Evolutionary conservation across 495 filamentous ascomycete species (phyloP).

Genomic region (Staphylotrichum longicolle): DNA sequence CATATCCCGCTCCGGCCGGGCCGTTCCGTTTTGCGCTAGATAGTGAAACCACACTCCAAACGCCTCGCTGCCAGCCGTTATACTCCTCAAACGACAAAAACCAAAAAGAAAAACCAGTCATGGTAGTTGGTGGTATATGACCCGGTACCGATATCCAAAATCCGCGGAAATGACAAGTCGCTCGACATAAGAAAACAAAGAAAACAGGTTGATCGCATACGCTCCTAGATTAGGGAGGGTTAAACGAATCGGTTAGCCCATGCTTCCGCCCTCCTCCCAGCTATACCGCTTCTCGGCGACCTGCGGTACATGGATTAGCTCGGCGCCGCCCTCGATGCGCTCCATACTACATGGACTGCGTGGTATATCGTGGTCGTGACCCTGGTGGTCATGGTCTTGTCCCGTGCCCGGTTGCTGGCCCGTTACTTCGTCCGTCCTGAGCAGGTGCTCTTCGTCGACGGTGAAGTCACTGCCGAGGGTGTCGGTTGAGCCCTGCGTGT

Average conservation of each 20-base stretch:
- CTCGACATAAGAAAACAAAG: constrained; percentile 1
- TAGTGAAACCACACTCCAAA: constrained; percentile 6
- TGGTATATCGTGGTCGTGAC: constrained; percentile 24
- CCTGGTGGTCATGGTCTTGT: constrained; percentile 11
- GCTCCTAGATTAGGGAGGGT: too few relatives aligned
- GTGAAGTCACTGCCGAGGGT: constrained; percentile 54
- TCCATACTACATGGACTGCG: constrained; percentile 39
- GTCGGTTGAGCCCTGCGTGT: constrained; percentile 37
- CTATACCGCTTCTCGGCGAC: constrained; percentile 51
- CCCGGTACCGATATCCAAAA: neutral
- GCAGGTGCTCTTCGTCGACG: constrained; percentile 42
- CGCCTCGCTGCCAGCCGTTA: constrained; percentile 15
- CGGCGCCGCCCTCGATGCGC: constrained; percentile 40
- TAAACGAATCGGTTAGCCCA: neutral
- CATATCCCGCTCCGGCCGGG: neutral
- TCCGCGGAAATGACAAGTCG: neutral
- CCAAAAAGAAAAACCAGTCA: neutral
- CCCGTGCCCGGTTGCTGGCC: constrained; percentile 8
- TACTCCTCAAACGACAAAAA: neutral
- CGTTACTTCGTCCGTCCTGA: constrained; percentile 23
- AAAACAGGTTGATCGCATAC: neutral
- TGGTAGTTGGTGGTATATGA: constrained; percentile 1
- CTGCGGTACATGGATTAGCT: constrained; percentile 52
- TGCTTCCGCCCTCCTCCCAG: constrained; percentile 43
- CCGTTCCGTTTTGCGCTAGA: neutral